Conservation (phyloP, 305 asterid species). For the Fraxinus paxiana region DNA sequence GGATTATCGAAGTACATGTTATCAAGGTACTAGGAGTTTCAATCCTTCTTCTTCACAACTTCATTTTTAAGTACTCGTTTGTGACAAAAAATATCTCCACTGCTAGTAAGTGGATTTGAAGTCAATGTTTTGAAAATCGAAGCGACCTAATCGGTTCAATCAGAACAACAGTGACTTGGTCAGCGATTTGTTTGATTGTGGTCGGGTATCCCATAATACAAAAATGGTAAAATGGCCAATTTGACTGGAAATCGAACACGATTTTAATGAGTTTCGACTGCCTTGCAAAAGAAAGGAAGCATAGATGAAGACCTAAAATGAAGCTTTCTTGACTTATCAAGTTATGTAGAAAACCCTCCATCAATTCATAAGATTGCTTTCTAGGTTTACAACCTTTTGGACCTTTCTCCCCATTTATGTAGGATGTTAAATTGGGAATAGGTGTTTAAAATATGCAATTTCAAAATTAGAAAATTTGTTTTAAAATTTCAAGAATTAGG, state of each 20-base stretch:
- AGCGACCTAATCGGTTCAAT: background rate
- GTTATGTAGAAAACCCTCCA: background rate
- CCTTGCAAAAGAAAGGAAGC: background rate
- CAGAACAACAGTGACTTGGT: background rate
- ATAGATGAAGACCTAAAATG: background rate
- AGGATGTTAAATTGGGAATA: background rate
- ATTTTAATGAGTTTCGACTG: background rate
- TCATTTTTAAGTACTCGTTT: background rate
- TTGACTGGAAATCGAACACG: background rate
- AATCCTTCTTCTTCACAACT: background rate
- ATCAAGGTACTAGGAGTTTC: background rate
- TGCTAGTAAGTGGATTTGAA: background rate
- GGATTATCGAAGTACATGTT: background rate
- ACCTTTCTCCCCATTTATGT: background rate
- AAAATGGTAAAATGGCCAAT: background rate
- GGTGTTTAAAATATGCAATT: background rate
- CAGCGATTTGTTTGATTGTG: background rate
- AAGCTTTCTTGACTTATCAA: background rate
- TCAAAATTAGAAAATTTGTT: background rate
- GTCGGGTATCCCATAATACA: background rate
- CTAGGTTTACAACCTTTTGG: background rate
- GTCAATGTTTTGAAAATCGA: background rate
- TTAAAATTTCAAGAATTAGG: too few species aligned
- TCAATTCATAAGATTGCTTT: background rate
- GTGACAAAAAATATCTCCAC: too few species aligned